Base-by-base conservation (phyloP, 257 asterid species). In the Coffea eugenioides region DNA sequence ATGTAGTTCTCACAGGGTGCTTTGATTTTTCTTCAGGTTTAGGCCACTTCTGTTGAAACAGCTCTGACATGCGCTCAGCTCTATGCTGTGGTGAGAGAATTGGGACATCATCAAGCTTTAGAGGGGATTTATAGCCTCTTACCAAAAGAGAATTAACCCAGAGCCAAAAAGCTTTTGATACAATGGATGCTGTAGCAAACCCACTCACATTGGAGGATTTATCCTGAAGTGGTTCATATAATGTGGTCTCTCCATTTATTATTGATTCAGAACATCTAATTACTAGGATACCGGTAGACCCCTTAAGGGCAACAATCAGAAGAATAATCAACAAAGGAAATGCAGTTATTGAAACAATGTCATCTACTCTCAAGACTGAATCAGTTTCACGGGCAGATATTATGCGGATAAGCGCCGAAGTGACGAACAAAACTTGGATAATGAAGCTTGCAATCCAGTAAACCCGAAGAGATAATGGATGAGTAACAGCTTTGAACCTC, bases 71-170 rank as follows among this genome's bases (percentile, higher is more conserved):
- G 66, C 69, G 67, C 74, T 95, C 97, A 6, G 99, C 97, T 71
- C 79, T 87, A 81, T 95, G 97, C 20, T 90, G 87, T 0, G 94
- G 96, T 0, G 98, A 92, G 34, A 95, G 93, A 14, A 83, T 78
- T 70, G 99, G 99, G 52, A 93, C 93, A 8, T 93, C 98, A 13
- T 90, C 92, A 9, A 92, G 51, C 83, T 86, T 92, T 49, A 93
- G 90, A 25, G 97, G 94, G 2, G 93, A 84, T 64, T 25, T 80
- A 82, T 91, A 86, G 4, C 98, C 99, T 82, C 91, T 96, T 27
- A 79, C 79, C 75, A 93, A 61, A 45, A 96, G 86, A 48, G 98
- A 98, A 82, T 96, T 91, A 90, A 96, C 76, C 99, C 99, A 96
- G 48, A 92, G 18, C 98, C 97, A 96, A 74, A 96, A 94, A 0